Evolutionary conservation across 306 rosid genomes (phyloP).

Genomic region (Gynostemma pentaphyllum): DNA sequence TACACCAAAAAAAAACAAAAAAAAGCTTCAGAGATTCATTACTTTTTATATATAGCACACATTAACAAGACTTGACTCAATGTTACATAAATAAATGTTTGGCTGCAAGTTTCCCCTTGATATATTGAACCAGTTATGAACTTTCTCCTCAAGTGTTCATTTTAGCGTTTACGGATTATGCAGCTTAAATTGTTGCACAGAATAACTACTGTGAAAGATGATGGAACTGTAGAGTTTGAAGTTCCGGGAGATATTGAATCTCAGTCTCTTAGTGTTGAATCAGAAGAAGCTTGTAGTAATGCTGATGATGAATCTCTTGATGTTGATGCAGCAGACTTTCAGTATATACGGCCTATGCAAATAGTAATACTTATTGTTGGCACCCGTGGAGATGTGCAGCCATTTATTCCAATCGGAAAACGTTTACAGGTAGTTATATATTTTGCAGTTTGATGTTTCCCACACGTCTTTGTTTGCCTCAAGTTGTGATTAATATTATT

Average conservation of each 20-base stretch:
- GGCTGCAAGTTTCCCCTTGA: not conserved
- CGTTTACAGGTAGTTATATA: constrained; percentile 63
- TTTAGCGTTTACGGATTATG: constrained; percentile 23
- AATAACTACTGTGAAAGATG: constrained; percentile 84
- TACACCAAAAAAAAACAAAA: not conserved
- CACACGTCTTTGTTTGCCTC: not conserved
- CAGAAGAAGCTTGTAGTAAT: constrained; percentile 19
- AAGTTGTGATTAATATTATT: not conserved
- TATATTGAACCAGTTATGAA: not conserved
- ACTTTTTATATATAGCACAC: too few relatives aligned
- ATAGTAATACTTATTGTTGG: constrained; percentile 90
- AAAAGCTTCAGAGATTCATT: too few relatives aligned
- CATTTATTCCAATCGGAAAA: constrained; percentile 86
- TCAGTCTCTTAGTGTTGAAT: constrained; percentile 26
- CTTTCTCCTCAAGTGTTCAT: not conserved
- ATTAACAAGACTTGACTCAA: too few relatives aligned
- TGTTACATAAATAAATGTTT: too few relatives aligned
- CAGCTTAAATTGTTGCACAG: constrained; percentile 80
- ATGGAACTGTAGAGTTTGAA: constrained; percentile 88
- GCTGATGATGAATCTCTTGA: constrained; percentile 46
- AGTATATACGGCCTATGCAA: constrained; percentile 64
- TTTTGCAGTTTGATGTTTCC: constrained; percentile 9
- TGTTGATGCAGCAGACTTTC: constrained; percentile 45
- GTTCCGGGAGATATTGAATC: constrained; percentile 68
- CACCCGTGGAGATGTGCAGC: constrained; percentile 97